Conservation (phyloP, 805 yeast species). For the Candida pini region DNA sequence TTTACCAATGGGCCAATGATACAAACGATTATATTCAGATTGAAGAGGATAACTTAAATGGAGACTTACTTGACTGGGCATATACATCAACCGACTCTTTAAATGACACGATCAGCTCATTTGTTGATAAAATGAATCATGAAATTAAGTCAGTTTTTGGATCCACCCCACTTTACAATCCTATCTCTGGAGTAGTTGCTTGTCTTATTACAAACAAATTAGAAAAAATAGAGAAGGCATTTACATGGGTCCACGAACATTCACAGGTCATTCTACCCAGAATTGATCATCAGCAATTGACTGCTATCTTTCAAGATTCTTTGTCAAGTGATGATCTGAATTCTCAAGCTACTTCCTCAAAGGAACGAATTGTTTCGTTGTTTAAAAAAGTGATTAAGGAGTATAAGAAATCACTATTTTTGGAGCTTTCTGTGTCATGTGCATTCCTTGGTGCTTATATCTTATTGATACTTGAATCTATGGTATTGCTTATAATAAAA, state of each 20-base stretch:
- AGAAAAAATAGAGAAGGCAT: conserved; percentile 57
- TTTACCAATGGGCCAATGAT: conserved; percentile 44
- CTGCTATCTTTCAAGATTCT: conserved; percentile 3
- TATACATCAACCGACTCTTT: conserved; percentile 49
- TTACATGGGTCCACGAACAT: conserved; percentile 71
- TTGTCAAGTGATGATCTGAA: conserved; percentile 4
- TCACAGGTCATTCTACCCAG: conserved; percentile 55
- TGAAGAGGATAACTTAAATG: conserved; percentile 52
- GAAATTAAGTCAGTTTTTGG: conserved; percentile 59
- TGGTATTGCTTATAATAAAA: conserved; percentile 8
- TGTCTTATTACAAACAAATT: conserved; percentile 79
- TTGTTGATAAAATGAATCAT: conserved; percentile 53
- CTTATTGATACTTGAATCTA: conserved; percentile 30
- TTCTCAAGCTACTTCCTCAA: conserved; percentile 10
- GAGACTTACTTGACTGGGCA: conserved; percentile 62
- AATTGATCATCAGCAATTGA: conserved; percentile 22
- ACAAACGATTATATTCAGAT: conserved; percentile 49
- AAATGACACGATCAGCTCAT: conserved; percentile 53
- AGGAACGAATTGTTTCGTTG: conserved; percentile 19
- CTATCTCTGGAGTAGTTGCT: conserved; percentile 62
- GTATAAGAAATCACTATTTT: conserved; percentile 32
- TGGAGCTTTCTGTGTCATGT: conserved; percentile 44
- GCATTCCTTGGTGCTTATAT: conserved; percentile 44
- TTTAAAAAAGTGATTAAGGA: conserved; percentile 26
- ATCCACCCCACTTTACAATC: conserved; percentile 57